These are phyloP conservation scores for Austroboletus niveus DNA, from an alignment of 1,284 basidiomycete genomes.

Conservation along the genomic window DNA sequence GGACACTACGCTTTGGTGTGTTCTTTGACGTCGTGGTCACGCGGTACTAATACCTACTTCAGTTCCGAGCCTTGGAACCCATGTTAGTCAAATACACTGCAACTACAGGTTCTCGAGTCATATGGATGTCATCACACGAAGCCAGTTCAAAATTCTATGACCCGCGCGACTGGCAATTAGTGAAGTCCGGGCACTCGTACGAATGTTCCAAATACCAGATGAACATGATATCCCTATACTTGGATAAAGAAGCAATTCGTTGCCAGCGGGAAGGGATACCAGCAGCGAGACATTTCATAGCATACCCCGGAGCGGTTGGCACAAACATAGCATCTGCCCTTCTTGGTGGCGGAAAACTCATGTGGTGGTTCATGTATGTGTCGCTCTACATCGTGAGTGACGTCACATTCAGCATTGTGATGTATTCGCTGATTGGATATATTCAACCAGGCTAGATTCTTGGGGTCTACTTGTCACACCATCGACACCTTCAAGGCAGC, in stretches of 20 bases:
- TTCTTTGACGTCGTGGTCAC: constrained; percentile 12
- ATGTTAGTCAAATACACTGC: constrained; percentile 43
- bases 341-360: constrained; percentile 40
- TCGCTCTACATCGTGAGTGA: constrained; percentile 72
- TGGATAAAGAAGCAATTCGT: constrained; percentile 47
- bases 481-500: constrained; percentile 63
- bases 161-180: constrained; percentile 71
- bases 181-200: constrained; percentile 63
- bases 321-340: constrained; percentile 63
- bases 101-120: constrained; percentile 54
- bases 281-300: constrained; percentile 58
- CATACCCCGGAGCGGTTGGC: constrained; percentile 72
- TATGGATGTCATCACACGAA: constrained; percentile 83
- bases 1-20: constrained; percentile 80
- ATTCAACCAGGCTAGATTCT: constrained; percentile 52
- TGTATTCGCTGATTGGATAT: background rate
- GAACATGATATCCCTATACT: constrained; percentile 63
- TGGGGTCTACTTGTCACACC: constrained; percentile 65
- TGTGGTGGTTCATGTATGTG: constrained; percentile 53
- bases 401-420: background rate
- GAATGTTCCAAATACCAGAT: constrained; percentile 79
- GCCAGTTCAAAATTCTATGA: constrained; percentile 55
- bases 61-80: constrained; percentile 62
- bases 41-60: constrained; percentile 10
- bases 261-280: constrained; percentile 24